Base-by-base conservation (phyloP, 371 early-diverging fungal species). In the Haplosporangium sp. region DNA sequence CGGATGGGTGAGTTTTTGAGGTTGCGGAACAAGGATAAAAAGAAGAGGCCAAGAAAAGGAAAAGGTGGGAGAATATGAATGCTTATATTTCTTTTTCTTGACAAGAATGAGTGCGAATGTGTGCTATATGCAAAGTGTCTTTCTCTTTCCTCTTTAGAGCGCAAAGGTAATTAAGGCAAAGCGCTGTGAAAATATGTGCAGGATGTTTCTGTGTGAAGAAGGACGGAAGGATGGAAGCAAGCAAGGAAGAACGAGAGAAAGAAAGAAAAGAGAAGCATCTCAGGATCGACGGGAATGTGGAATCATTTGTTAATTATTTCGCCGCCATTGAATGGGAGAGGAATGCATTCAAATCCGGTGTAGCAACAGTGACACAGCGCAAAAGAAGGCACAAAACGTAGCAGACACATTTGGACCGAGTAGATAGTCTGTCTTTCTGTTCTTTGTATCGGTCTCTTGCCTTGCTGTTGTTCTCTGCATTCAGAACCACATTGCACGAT, bases 231-330 rank as follows among this genome's bases (percentile, higher is more conserved):
- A 21, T 38, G 50, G 60, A 29, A 36, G 29, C 16, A 16, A 0
- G 21, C 20, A 37, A 56, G 57, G 40, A 21, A n/a, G 6, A 54
- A 50, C 11, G 29, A 46, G 38, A 60, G 5, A 38, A 29, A 48
- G 16, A 11, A 18, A 21, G 47, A 50, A 54, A 52, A 20, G 52
- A 37, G 37, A 55, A 51, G 47, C 42, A 51, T 10, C 13, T 52
- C 40, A 56, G 64, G 11, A 18, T 57, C 50, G 62, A 75, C 46
- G 69, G 76, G 76, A 76, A 76, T 76, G 67, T 70, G 76, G 76
- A 67, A 67, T 75, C 58, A 42, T 61, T 65, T 51, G 55, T 61
- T 54, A 46, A 13, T 20, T 45, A 16, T 10, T n/a, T 23, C 37
- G 10, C 37, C 18, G 18, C 45, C 51, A 55, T 56, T 43, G 52